Evolutionary conservation across 768 basidiomycete genomes (phyloP).

Genomic region (Clitopilus passeckerianus): DNA sequence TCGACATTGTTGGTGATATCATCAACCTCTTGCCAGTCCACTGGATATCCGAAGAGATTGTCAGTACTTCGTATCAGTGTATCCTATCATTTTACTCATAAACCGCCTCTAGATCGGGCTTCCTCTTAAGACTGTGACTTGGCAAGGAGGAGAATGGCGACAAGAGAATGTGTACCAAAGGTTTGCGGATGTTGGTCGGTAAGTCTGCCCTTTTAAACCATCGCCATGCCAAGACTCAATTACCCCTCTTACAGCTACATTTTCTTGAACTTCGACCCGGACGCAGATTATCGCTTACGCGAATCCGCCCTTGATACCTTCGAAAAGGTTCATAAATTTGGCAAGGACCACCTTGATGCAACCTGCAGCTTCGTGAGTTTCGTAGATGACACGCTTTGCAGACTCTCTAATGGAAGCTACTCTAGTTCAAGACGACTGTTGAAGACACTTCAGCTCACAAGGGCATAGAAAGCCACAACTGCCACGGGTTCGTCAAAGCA

Average conservation of each 20-base stretch:
- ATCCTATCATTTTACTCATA: constrained; percentile 7
- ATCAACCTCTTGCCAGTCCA: constrained; percentile 57
- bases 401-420: not conserved
- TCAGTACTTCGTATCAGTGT: constrained; percentile 24
- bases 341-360: constrained; percentile 24
- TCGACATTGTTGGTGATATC: constrained; percentile 67
- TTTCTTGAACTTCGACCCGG: constrained; percentile 37
- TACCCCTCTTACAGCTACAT: constrained; percentile 28
- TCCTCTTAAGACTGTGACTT: constrained; percentile 30
- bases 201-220: constrained; percentile 16
- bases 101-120: constrained; percentile 32
- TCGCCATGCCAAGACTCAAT: not conserved
- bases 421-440: constrained; percentile 5
- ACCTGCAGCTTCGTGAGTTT: constrained; percentile 15
- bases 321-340: constrained; percentile 19
- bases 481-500: constrained; percentile 25
- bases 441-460: constrained; percentile 11
- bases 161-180: constrained; percentile 34
- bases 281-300: constrained; percentile 42
- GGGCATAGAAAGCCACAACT: constrained; percentile 14
- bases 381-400: not conserved
- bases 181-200: constrained; percentile 47
- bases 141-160: constrained; percentile 23
- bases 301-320: constrained; percentile 30
- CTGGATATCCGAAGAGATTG: constrained; percentile 57